Evolutionary conservation across 2,329 filamentous ascomycete species (phyloP).

Genomic region (Myrmaecium sp.): DNA sequence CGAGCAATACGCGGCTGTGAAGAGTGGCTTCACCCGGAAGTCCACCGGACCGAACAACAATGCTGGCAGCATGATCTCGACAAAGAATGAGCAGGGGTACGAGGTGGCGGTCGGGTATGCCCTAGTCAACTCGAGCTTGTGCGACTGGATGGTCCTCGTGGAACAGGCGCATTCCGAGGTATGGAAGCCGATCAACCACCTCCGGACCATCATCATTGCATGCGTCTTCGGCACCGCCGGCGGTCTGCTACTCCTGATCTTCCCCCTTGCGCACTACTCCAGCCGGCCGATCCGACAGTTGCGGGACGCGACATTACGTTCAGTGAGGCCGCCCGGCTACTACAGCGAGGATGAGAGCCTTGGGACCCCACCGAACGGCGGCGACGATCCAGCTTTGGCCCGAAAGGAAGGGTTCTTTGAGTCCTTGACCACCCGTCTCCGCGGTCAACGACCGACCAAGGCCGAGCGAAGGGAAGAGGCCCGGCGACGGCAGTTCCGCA

Average conservation of each 20-base stretch:
- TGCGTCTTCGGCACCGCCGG: slow-evolving; percentile 75
- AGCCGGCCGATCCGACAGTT: slow-evolving; percentile 65
- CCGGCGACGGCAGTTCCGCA: slow-evolving; percentile 50
- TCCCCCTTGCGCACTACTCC: slow-evolving; percentile 67
- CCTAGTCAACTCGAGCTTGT: slow-evolving; percentile 46
- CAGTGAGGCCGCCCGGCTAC: slow-evolving; percentile 49
- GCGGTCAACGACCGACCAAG: slow-evolving; percentile 14
- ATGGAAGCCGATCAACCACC: slow-evolving; percentile 53
- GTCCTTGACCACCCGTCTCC: slow-evolving; percentile 16
- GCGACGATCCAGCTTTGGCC: slow-evolving; percentile 26
- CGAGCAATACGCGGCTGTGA: slow-evolving; percentile 43
- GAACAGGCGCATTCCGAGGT: slow-evolving; percentile 63
- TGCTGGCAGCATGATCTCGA: slow-evolving; percentile 50
- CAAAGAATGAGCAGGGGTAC: slow-evolving; percentile 53
- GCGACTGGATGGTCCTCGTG: slow-evolving; percentile 69
- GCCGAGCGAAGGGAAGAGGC: slow-evolving; percentile 22
- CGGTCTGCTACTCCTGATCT: slow-evolving; percentile 50
- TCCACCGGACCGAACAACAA: slow-evolving; percentile 29
- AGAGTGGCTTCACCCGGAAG: slow-evolving; percentile 39
- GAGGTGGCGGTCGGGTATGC: slow-evolving; percentile 69
- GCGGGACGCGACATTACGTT: slow-evolving; percentile 57
- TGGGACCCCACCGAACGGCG: slow-evolving; percentile 23
- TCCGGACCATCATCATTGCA: slow-evolving; percentile 66
- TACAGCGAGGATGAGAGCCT: slow-evolving; percentile 20
- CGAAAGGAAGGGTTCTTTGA: slow-evolving; percentile 29